A percentile compares a stretch with the other conserved stretches of the same genome.
Evolutionary conservation across 2,329 filamentous ascomycete genomes (phyloP).

Genomic region (Aspergillus alliaceus): DNA sequence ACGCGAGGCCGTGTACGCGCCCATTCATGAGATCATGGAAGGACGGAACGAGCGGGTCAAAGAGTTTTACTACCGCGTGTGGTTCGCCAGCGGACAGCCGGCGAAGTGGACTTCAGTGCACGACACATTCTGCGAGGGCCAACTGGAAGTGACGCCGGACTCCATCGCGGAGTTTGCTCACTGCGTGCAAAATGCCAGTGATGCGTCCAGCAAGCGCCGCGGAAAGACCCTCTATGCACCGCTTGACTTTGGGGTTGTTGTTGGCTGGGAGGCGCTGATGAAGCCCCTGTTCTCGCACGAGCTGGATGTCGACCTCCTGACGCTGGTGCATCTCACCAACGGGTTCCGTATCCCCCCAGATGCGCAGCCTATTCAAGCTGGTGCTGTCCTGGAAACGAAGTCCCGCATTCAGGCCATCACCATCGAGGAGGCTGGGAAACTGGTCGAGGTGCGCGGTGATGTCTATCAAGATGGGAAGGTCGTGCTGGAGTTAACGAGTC

Average conservation of each 20-base stretch:
- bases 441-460: conserved; percentile 99
- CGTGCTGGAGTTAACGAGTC: conserved; percentile 98
- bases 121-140: conserved; percentile 79
- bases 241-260: conserved; percentile 99
- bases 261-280: conserved; percentile 98
- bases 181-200: conserved; percentile 93
- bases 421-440: conserved; percentile 97
- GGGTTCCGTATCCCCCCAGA: conserved; percentile 98
- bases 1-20: conserved; percentile 95
- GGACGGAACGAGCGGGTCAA: conserved; percentile 97
- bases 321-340: conserved; percentile 95
- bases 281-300: conserved; percentile 97
- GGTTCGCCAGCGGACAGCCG: conserved; percentile 78
- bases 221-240: conserved; percentile 93
- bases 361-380: conserved; percentile 91
- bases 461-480: conserved; percentile 79
- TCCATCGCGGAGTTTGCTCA: conserved; percentile 99
- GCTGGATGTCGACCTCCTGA: conserved; percentile 93
- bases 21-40: conserved; percentile 94
- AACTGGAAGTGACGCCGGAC: conserved; percentile 80
- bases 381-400: conserved; percentile 86
- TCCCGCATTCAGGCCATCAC: conserved; percentile 96
- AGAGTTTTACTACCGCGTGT: conserved; percentile 97
- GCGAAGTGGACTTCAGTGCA: not conserved
- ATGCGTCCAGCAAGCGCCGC: conserved; percentile 93